These are phyloP conservation scores for Aspergillus nidulans DNA, from an alignment of 495 filamentous ascomycete genomes.

Conservation along the genomic window DNA sequence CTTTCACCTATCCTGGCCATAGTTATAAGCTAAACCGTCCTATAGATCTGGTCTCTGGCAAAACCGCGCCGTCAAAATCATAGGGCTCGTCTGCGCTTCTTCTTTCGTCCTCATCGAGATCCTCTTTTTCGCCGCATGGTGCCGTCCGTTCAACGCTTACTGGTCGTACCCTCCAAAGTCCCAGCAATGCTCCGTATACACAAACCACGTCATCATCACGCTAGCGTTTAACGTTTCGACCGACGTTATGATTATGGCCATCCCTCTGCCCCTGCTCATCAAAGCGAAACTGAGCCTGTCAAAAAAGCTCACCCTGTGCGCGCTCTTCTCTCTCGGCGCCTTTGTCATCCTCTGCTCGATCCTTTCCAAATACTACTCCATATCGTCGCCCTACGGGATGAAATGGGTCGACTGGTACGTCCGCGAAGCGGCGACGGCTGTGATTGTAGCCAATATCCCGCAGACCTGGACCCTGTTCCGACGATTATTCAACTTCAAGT, in stretches of 20 bases:
- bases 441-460: constrained; percentile 53
- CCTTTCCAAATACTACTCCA: constrained; percentile 56
- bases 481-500: constrained; percentile 14
- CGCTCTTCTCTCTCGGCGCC: constrained; percentile 42
- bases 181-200: constrained; percentile 12
- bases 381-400: constrained; percentile 42
- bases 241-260: constrained; percentile 51
- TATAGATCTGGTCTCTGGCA: constrained; percentile 25
- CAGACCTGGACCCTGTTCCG: constrained; percentile 51
- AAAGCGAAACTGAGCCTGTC: constrained; percentile 35
- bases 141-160: constrained; percentile 50
- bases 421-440: constrained; percentile 52
- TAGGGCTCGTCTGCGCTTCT: constrained; percentile 45
- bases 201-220: constrained; percentile 51
- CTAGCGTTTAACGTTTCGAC: constrained; percentile 56
- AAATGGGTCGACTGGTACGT: constrained; percentile 56
- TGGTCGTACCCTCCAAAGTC: constrained; percentile 36
- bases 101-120: constrained; percentile 52
- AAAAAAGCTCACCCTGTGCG: constrained; percentile 45
- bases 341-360: constrained; percentile 54
- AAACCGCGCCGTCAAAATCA: constrained; percentile 45
- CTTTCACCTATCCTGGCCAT: no score
- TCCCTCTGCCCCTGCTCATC: constrained; percentile 52
- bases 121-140: constrained; percentile 55
- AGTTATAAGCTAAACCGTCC: no score